phyloP scores from a whole-genome alignment of 768 basidiomycete species.

The Suillus alpinus region DNA sequence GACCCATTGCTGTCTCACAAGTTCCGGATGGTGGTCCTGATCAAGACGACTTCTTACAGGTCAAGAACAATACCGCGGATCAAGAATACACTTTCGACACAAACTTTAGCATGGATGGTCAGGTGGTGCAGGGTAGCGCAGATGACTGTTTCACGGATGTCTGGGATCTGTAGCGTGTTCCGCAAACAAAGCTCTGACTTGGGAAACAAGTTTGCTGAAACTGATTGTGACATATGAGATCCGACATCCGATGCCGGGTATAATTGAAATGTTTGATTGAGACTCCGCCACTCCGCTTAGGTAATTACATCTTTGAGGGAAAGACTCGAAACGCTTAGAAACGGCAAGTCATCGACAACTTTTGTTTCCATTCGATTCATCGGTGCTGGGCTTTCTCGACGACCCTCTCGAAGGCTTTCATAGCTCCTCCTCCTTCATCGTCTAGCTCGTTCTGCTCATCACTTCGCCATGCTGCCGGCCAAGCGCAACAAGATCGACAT shows the following conservation, averaged over 20 bases:
- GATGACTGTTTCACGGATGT: slow-evolving; percentile 10
- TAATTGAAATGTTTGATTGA: slow-evolving; percentile 12
- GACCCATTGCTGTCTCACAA: background rate
- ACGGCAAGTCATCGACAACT: slow-evolving; percentile 9
- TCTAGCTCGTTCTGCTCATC: slow-evolving; percentile 8
- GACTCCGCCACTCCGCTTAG: slow-evolving; percentile 28
- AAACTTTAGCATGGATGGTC: background rate
- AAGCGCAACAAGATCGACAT: slow-evolving; percentile 93
- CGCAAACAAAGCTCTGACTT: background rate
- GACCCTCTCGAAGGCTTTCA: slow-evolving; percentile 16
- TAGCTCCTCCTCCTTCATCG: slow-evolving; percentile 25
- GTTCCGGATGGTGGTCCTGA: background rate
- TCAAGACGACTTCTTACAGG: slow-evolving; percentile 5
- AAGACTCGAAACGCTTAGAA: slow-evolving; percentile 5
- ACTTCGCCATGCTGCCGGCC: slow-evolving; percentile 61
- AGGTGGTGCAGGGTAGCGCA: background rate
- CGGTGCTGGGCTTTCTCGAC: slow-evolving; percentile 2
- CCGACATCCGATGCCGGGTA: slow-evolving; percentile 7
- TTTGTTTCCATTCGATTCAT: background rate
- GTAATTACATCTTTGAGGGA: slow-evolving; percentile 19
- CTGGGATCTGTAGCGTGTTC: slow-evolving; percentile 11
- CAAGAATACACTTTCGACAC: background rate
- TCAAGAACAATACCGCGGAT: slow-evolving; percentile 1
- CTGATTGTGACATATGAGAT: slow-evolving; percentile 30
- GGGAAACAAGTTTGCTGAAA: slow-evolving; percentile 1